phyloP scores from a whole-genome alignment of 306 rosid genomes.

The Lagenaria siceraria region DNA sequence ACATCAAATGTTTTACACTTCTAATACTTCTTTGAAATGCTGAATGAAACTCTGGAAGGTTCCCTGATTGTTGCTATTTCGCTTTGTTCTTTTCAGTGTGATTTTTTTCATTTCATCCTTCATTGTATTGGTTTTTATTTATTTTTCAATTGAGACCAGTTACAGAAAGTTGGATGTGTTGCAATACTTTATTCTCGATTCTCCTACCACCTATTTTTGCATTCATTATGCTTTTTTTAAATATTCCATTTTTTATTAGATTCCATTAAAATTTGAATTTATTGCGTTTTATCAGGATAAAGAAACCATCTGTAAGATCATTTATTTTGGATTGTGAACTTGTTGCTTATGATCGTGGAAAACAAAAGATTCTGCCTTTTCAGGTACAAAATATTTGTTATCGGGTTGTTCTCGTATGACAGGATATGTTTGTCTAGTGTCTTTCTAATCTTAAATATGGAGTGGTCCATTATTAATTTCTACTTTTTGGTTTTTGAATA shows the following conservation, averaged over 20 bases:
- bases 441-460: neutral
- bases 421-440: neutral
- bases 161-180: neutral
- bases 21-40: neutral
- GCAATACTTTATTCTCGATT: neutral
- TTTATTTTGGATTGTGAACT: conserved; percentile 89
- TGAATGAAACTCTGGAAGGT: neutral
- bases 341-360: conserved; percentile 73
- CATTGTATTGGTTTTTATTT: neutral
- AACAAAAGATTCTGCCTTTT: conserved; percentile 57
- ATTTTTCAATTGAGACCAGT: neutral
- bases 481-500: neutral
- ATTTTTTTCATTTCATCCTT: neutral
- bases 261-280: conserved; percentile 16
- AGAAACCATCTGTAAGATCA: conserved; percentile 64
- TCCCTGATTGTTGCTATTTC: neutral
- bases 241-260: neutral
- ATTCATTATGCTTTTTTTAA: neutral
- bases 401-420: neutral
- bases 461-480: neutral
- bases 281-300: conserved; percentile 45
- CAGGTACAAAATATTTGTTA: conserved; percentile 39
- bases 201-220: neutral
- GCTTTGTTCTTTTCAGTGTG: neutral
- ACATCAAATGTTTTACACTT: neutral